phyloP scores from a whole-genome alignment of 108 stramenopile genomes.

The Stephanodiscus minutulus region DNA sequence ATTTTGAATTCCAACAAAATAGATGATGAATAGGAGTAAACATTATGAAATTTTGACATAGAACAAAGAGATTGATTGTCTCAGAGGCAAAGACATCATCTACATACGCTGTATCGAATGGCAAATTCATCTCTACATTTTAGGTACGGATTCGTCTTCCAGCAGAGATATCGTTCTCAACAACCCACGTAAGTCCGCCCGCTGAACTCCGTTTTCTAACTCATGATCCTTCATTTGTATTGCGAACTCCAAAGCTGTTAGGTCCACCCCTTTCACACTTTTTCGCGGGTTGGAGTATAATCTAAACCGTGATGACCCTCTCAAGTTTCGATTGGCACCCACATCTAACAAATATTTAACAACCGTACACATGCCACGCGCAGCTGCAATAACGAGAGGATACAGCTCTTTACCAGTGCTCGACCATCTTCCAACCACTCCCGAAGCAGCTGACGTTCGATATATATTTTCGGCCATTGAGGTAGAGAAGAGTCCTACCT shows the following conservation, averaged over 20 bases:
- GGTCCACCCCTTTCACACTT: slow-evolving; percentile 53
- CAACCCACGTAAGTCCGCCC: slow-evolving; percentile 54
- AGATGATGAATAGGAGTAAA: too few species aligned
- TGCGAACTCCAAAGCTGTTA: slow-evolving; percentile 68
- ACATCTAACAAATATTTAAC: slow-evolving; percentile 66
- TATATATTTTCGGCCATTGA: slow-evolving; percentile 9
- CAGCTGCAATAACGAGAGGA: slow-evolving; percentile 77
- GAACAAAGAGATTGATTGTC: too few species aligned
- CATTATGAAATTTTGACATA: too few species aligned
- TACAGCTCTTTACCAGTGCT: slow-evolving; percentile 50
- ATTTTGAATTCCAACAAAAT: background rate
- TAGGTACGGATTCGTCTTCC: slow-evolving; percentile 6
- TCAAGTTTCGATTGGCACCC: slow-evolving; percentile 21
- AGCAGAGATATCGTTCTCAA: slow-evolving; percentile 30
- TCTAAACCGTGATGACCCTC: slow-evolving; percentile 48
- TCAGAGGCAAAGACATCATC: background rate
- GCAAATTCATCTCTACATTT: background rate
- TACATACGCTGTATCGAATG: background rate
- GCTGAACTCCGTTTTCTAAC: slow-evolving; percentile 48
- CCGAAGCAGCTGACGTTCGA: slow-evolving; percentile 16
- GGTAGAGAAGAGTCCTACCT: slow-evolving; percentile 27
- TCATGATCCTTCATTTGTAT: slow-evolving; percentile 55
- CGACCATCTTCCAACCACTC: slow-evolving; percentile 22
- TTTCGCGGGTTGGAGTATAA: slow-evolving; percentile 54
- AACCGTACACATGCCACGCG: slow-evolving; percentile 76